Base-by-base conservation (phyloP, 1,284 basidiomycete species). In the Trametes versicolor region DNA sequence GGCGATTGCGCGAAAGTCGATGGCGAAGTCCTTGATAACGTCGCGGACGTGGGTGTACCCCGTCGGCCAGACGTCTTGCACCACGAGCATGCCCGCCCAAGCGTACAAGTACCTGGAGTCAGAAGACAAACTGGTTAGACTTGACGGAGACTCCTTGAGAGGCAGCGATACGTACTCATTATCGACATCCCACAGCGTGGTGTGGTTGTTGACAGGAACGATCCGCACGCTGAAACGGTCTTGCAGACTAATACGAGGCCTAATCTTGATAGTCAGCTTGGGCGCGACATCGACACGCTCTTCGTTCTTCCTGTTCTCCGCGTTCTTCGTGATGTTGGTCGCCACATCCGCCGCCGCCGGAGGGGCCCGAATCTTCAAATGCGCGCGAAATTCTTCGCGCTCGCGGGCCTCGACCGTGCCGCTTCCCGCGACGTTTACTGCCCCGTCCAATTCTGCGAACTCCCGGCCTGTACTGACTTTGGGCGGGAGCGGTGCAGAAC, bases 101-200 rank as follows among this genome's bases (percentile, higher is more conserved):
- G 48, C 21, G 9, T 45, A 62, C 0, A 47, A 27, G 6, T 37
- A 29, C 2, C 61, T 62, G 36, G 2, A 9, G 12, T 15, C 4
- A 15, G 15, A 25, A 0, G 12, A 15, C 12, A 10, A 9, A 21
- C 15, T 23, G 0, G 43, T 55, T 17, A 49, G 52, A 29, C 6
- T 17, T 6, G 4, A 7, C 8, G 29, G 15, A 13, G 13, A 17
- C 10, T 17, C 9, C n/a, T 27, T 25, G 4, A 32, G 15, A 37
- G 13, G 2, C 8, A 17, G 27, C 9, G 21, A 21, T 6, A 57
- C 61, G 25, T 45, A 62, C 61, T 25, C 10, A 23, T 45, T 17
- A 10, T 27, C 19, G 15, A 41, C 48, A 4, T 57, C 61, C 61
- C 61, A 62, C 12, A 62, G 45, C 23, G 61, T 56, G 10, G 54